Evolutionary conservation across 208 protist species (phyloP).

Genomic region (Leishmania amazonensis): DNA sequence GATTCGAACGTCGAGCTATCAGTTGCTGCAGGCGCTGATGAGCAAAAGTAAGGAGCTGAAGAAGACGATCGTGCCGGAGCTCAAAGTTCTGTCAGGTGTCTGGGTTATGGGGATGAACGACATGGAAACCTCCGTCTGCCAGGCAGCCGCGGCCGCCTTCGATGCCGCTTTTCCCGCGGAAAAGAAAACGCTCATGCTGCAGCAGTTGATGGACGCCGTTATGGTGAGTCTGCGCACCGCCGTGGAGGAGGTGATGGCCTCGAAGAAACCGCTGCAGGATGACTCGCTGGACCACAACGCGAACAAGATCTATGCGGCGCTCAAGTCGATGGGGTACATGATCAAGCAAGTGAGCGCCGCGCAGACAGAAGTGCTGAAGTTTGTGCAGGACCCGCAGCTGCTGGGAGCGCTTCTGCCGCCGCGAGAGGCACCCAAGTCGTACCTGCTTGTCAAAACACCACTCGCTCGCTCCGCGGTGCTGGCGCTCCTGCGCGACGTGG

Average conservation of each 20-base stretch:
- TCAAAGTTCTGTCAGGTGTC: constrained; percentile 55
- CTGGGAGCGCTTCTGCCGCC: constrained; percentile 53
- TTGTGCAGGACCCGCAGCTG: constrained; percentile 50
- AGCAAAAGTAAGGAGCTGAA: constrained; percentile 45
- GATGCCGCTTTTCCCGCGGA: constrained; percentile 61
- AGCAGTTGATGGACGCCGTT: constrained; percentile 64
- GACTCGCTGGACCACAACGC: constrained; percentile 68
- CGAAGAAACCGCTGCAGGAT: constrained; percentile 60
- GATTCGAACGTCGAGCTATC: constrained; percentile 63
- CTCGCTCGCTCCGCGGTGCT: constrained; percentile 75
- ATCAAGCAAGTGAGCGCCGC: constrained; percentile 68
- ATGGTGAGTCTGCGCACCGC: constrained; percentile 40
- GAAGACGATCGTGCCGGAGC: constrained; percentile 31
- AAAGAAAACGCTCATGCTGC: constrained; percentile 61
- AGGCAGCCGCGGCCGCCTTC: constrained; percentile 58
- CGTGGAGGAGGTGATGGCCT: constrained; percentile 40
- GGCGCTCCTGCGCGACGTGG: constrained; percentile 75
- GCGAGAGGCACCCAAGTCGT: constrained; percentile 28
- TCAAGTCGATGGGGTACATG: constrained; percentile 84
- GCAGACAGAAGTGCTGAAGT: constrained; percentile 55
- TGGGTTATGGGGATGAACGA: constrained; percentile 89
- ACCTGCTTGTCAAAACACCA: constrained; percentile 59
- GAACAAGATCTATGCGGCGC: constrained; percentile 62
- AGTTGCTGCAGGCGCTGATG: constrained; percentile 55
- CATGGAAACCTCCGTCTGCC: constrained; percentile 64